Evolutionary conservation across 2,329 filamentous ascomycete genomes (phyloP), one percentile per base, ranked within the genome.

Genomic region (Aspergillus brasiliensis): DNA sequence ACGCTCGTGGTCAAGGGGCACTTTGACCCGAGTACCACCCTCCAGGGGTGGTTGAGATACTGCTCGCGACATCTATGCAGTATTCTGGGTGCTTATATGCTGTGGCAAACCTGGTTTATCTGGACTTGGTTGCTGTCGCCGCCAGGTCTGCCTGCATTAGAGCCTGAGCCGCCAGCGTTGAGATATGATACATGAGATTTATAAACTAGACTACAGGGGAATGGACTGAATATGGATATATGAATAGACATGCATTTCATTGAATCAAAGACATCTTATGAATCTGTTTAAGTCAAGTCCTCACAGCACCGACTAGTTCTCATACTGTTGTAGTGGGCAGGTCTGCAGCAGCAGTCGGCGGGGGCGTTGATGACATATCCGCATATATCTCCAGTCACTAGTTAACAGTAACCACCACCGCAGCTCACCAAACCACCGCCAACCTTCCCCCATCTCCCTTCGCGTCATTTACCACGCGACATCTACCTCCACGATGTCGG

Each of bases 401-500:
- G 34, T 38, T n/a, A 44, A 44, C 40, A 44, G 31, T 34, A 44
- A 44, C 40, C 40, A 44, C 40, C 17, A 21, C 40, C 40, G 40
- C 40, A 42, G 38, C 40, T 54, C 62, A 51, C 44, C 63, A 61
- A 65, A 46, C 42, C 55, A 51, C 34, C 44, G 42, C 52, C 38
- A 46, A 51, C 58, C 56, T 62, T 64, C 59, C 59, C 56, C 59
- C 46, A 56, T 63, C 55, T 62, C 57, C 55, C 58, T 56, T 57
- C 57, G 53, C 58, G 57, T 52, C 17, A 38, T 37, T 53, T 21
- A 60, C 49, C 23, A 38, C 51, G 56, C 57, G 62, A 38, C 65
- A 63, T 49, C 51, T 23, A 57, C 59, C 63, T 61, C 62, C 66
- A 79, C 69, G 57, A 80, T 81, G 77, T 73, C 78, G 38, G 69